A percentile compares a stretch with the other conserved stretches of the same genome.
Conservation (phyloP, 352 stramenopile genomes). For the Phytophthora multivora region DNA sequence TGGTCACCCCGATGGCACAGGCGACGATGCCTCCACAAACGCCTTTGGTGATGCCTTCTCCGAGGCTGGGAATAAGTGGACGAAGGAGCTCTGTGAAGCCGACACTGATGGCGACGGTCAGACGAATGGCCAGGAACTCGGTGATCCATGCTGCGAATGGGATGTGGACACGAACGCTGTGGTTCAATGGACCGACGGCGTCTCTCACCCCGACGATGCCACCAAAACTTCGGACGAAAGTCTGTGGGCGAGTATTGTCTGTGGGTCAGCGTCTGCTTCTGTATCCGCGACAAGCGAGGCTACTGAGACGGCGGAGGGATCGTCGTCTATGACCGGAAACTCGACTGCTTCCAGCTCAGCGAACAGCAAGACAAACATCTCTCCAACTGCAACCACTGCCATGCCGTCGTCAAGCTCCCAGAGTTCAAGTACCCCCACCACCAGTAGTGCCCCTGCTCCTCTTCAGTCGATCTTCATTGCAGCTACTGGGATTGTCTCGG, state of each 20-base stretch:
- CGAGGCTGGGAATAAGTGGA: conserved; percentile 18
- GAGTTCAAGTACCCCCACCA: conserved; percentile 16
- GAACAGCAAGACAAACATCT: conserved; percentile 1
- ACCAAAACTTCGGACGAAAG: conserved; percentile 24
- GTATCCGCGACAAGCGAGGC: background rate
- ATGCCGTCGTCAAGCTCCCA: conserved; percentile 11
- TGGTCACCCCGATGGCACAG: conserved; percentile 16
- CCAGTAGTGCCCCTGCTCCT: conserved; percentile 5
- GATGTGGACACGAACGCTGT: conserved; percentile 17
- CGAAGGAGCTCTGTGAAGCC: conserved; percentile 8
- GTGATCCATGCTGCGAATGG: conserved; percentile 20
- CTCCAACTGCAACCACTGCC: background rate
- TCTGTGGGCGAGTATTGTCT: conserved; percentile 19
- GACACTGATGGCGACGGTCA: conserved; percentile 20
- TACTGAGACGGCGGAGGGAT: background rate
- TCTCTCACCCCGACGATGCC: conserved; percentile 23
- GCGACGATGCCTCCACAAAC: conserved; percentile 7
- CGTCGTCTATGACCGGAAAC: conserved; percentile 5
- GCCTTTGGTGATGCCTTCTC: conserved; percentile 16
- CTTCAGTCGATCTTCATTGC: conserved; percentile 9
- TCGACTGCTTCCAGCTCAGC: conserved; percentile 12
- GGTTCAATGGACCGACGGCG: conserved; percentile 17
- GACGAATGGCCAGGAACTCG: conserved; percentile 19
- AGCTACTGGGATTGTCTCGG: conserved; percentile 1
- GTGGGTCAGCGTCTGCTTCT: conserved; percentile 9